Base-by-base conservation (phyloP, 495 filamentous ascomycete genomes). In the Pyrenula massariospora region DNA sequence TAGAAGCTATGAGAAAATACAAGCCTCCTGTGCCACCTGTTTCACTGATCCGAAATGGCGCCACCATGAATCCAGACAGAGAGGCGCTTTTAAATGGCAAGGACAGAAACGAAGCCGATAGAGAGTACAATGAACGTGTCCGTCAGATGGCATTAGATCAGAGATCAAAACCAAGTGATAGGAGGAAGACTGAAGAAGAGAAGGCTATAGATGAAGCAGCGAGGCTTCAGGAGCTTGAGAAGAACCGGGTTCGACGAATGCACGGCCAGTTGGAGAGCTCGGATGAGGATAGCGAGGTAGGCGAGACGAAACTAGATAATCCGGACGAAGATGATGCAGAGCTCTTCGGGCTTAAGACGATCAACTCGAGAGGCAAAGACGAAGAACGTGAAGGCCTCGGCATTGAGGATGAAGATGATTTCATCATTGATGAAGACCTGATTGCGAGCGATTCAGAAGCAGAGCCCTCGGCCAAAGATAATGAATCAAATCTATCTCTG, bases 321-420 rank as follows among this genome's bases (percentile, higher is more conserved):
- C 70, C 74, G 22, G 66, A 73, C 20, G 71, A 73, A 3, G 72
- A 66, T 52, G 70, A 70, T 12, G 80, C 76, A 21, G 73, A 74
- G 55, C 65, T 66, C 49, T 85, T 85, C 62, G 83, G 83, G 1
- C 69, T 85, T 48, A 42, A 42, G 15, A 42, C 5, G 5, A 42
- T 15, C 31, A 42, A 8, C 31, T 15, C 8, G 5, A 67, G 70
- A 21, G 60, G 68, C 52, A 55, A 68, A 55, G 54, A 59, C 3
- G 53, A 57, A 57, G 57, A 70, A 52, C 59, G 63, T 10, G 67
- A 63, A 54, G 57, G 72, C 19, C 62, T 79, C 2, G 77, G 65
- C 24, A 83, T 91, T 25, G 89, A 95, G 59, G 91, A 95, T 60
- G 91, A 96, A 65, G 91, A 96, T 64, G 88, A 95, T 57, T 96